Percentiles rank a stretch among this genome's conserved stretches.
Conservation (phyloP, 1,139 yeast genomes). For the Suhomyces coccinellae region DNA sequence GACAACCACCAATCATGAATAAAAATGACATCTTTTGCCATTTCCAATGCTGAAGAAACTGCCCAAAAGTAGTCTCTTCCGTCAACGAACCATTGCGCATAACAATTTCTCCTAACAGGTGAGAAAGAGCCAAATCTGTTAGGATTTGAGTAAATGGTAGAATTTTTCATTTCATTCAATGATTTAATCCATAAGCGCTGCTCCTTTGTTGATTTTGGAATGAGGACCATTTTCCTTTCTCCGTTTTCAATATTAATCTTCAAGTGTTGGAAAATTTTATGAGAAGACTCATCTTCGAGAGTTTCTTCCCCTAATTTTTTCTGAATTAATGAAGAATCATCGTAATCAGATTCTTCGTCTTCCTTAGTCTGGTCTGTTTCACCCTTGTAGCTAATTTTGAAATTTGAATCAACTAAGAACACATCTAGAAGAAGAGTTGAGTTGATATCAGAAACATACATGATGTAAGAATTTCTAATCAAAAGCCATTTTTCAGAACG, state of each 20-base stretch:
- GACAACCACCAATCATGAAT: conserved; percentile 99
- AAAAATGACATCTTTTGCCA: conserved; percentile 92
- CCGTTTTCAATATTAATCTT: conserved; percentile 72
- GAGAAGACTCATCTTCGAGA: conserved; percentile 21
- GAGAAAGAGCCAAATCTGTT: conserved; percentile 91
- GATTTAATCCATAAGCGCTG: conserved; percentile 78
- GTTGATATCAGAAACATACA: conserved; percentile 81
- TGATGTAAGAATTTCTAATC: conserved; percentile 78
- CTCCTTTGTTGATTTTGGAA: conserved; percentile 71
- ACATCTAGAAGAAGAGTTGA: conserved; percentile 91
- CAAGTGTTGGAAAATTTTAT: conserved; percentile 41
- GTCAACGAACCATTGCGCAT: conserved; percentile 97
- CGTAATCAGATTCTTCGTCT: conserved; percentile 49
- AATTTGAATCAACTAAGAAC: conserved; percentile 74
- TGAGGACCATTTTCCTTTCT: conserved; percentile 74
- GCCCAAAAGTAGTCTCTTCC: conserved; percentile 98
- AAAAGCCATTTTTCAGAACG: conserved; percentile 92
- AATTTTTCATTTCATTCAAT: conserved; percentile 64
- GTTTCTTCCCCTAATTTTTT: conserved; percentile 26
- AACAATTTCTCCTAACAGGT: conserved; percentile 80
- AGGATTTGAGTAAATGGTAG: conserved; percentile 67
- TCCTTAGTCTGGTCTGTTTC: conserved; percentile 31
- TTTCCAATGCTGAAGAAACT: conserved; percentile 82
- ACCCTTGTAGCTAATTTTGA: conserved; percentile 57
- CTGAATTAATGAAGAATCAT: conserved; percentile 37